phyloP scores from a whole-genome alignment of 163 green algal species.

The Chloroidium sp. region DNA sequence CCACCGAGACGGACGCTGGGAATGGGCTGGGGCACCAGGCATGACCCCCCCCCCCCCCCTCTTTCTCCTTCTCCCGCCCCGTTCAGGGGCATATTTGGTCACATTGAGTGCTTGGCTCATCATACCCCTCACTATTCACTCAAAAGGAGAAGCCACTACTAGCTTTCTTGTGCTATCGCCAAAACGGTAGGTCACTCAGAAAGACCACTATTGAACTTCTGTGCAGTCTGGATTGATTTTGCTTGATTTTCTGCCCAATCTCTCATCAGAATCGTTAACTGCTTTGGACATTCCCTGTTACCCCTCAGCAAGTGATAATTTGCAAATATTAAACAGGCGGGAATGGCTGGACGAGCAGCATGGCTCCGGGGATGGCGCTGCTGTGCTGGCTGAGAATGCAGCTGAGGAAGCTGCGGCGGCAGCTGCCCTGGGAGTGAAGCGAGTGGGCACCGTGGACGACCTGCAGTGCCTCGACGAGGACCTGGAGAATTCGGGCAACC shows the following conservation, averaged over 20 bases:
- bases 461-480: slow-evolving; percentile 46
- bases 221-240: no score
- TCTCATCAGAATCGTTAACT: no score
- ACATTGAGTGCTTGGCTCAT: no score
- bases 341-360: slow-evolving; percentile 72
- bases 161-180: background rate
- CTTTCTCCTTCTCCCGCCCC: slow-evolving; percentile 1
- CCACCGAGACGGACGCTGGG: slow-evolving; percentile 94
- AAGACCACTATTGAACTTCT: no score
- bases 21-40: slow-evolving; percentile 91
- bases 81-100: background rate
- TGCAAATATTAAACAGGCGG: slow-evolving; percentile 17
- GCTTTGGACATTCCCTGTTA: no score
- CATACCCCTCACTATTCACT: slow-evolving; percentile 1
- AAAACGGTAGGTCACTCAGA: no score
- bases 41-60: background rate
- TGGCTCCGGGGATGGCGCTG: slow-evolving; percentile 50
- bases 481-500: no score
- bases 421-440: slow-evolving; percentile 38
- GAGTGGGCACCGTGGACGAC: slow-evolving; percentile 55
- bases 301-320: no score
- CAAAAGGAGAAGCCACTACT: background rate
- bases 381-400: slow-evolving; percentile 61
- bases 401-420: slow-evolving; percentile 71
- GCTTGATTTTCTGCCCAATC: no score